These are phyloP conservation scores for Thermothielavioides terrestris DNA, from an alignment of 495 filamentous ascomycete species.

Conservation along the genomic window DNA sequence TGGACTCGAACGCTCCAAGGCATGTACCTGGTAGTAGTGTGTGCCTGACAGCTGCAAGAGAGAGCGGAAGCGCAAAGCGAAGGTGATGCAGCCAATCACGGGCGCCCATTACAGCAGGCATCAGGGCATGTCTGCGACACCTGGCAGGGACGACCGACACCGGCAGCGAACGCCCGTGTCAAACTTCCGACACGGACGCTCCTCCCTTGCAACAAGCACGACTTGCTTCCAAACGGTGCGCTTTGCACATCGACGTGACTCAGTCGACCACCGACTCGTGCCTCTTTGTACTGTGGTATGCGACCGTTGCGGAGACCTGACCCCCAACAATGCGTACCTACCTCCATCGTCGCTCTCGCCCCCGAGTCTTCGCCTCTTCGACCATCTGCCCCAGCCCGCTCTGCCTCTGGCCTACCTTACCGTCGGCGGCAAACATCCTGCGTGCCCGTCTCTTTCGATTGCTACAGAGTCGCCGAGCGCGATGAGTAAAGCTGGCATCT, in stretches of 20 bases:
- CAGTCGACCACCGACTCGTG: background rate
- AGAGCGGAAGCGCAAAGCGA: conserved; percentile 12
- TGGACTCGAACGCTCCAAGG: background rate
- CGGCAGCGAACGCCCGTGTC: conserved; percentile 8
- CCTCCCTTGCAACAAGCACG: conserved; percentile 2
- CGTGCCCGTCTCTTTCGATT: too few species aligned
- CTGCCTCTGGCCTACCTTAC: background rate
- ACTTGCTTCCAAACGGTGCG: conserved; percentile 11
- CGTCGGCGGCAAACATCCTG: conserved; percentile 6
- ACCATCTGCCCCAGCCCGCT: background rate
- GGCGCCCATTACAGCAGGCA: conserved; percentile 6
- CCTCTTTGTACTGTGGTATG: background rate
- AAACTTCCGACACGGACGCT: conserved; percentile 28
- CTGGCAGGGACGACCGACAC: conserved; percentile 23
- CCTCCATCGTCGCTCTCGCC: background rate
- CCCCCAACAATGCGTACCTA: background rate
- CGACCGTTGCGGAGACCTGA: background rate
- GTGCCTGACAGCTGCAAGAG: conserved; percentile 21
- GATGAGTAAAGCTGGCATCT: background rate
- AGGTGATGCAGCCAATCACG: conserved; percentile 23
- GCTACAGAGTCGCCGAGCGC: background rate
- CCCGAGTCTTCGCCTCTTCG: conserved; percentile 3
- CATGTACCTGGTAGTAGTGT: conserved; percentile 10
- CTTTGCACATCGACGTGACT: conserved; percentile 20
- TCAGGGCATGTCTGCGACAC: conserved; percentile 31